Percentiles rank a stretch among this genome's conserved stretches.
Evolutionary conservation across 371 early-diverging fungal species (phyloP).

Genomic region (Haplosporangium sp.): DNA sequence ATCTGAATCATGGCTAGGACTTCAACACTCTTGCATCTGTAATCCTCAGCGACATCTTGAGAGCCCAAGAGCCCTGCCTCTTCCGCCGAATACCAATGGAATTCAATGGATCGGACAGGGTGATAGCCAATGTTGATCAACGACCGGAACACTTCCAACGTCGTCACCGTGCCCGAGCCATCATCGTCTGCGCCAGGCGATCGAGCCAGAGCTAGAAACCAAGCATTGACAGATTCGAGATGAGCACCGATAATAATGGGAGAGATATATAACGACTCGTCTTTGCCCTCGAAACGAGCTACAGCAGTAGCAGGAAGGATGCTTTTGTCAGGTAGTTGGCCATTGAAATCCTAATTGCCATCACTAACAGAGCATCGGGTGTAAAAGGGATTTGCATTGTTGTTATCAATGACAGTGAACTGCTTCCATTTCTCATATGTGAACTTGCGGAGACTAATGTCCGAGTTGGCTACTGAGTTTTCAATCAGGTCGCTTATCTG

Average conservation of each 20-base stretch:
- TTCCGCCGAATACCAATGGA: slow-evolving; percentile 95
- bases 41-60: slow-evolving; percentile 82
- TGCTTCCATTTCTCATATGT: slow-evolving; percentile 73
- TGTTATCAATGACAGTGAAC: slow-evolving; percentile 64
- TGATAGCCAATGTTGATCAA: slow-evolving; percentile 75
- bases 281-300: slow-evolving; percentile 74
- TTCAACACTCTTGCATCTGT: slow-evolving; percentile 63
- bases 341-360: too few species aligned
- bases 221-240: slow-evolving; percentile 90
- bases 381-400: neutral
- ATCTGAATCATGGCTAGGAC: slow-evolving; percentile 84
- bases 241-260: slow-evolving; percentile 90
- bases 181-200: slow-evolving; percentile 80
- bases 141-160: slow-evolving; percentile 85
- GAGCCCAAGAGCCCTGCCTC: slow-evolving; percentile 92
- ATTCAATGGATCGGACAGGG: slow-evolving; percentile 88
- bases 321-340: neutral
- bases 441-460: slow-evolving; percentile 80
- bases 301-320: slow-evolving; percentile 57
- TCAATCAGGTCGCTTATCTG: slow-evolving; percentile 66
- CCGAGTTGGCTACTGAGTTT: slow-evolving; percentile 51
- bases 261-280: slow-evolving; percentile 64
- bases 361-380: neutral
- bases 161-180: slow-evolving; percentile 90
- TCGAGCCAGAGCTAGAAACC: slow-evolving; percentile 82